Evolutionary conservation across 2,329 filamentous ascomycete genomes (phyloP).

Genomic region (Cercospora sp.): DNA sequence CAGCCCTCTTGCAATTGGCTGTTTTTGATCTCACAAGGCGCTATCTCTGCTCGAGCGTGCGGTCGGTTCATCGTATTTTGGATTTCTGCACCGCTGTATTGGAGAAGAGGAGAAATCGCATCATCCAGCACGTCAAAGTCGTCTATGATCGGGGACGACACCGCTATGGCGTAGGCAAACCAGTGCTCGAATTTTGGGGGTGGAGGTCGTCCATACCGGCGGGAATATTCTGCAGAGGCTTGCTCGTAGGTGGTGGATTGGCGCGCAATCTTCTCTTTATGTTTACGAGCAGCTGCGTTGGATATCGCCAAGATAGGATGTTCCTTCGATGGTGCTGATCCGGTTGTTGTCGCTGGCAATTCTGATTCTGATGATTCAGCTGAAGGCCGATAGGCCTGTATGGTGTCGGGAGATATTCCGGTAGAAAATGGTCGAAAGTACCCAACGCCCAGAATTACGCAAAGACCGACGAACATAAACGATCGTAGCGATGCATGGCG

Average conservation of each 20-base stretch:
- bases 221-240: constrained; percentile 38
- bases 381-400: background rate
- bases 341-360: background rate
- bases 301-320: constrained; percentile 1
- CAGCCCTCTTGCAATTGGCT: constrained; percentile 2
- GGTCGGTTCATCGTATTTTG: background rate
- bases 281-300: constrained; percentile 4
- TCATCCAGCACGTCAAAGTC: constrained; percentile 43
- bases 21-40: constrained; percentile 3
- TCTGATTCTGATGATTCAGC: background rate
- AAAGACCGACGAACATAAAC: background rate
- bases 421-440: background rate
- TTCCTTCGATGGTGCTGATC: background rate
- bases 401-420: background rate
- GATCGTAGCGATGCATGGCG: background rate
- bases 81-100: constrained; percentile 14
- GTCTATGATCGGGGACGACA: constrained; percentile 47
- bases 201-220: constrained; percentile 46
- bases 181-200: constrained; percentile 51
- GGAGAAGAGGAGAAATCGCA: constrained; percentile 12
- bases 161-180: constrained; percentile 44
- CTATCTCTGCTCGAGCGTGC: background rate
- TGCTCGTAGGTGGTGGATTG: constrained; percentile 18
- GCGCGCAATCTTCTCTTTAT: constrained; percentile 14
- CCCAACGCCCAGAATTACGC: background rate